phyloP scores from a whole-genome alignment of 495 filamentous ascomycete genomes.

The Parachaetomium inaequale region DNA sequence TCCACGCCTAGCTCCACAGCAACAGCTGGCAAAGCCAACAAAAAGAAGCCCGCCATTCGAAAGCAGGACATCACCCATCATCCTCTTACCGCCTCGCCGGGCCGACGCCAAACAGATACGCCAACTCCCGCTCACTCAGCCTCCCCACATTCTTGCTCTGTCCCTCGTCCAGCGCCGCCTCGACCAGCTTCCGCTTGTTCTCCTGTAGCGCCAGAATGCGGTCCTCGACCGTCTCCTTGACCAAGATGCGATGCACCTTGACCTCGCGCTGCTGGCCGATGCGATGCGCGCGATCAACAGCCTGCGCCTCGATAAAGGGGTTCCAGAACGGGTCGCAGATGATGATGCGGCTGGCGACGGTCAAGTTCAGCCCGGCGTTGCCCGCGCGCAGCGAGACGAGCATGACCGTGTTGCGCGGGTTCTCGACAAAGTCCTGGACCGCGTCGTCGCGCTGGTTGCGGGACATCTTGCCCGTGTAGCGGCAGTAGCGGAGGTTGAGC shows the following conservation, averaged over 20 bases:
- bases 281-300: slow-evolving; percentile 88
- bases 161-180: slow-evolving; percentile 78
- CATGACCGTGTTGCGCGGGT: slow-evolving; percentile 66
- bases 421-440: slow-evolving; percentile 68
- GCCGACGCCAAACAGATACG: slow-evolving; percentile 56
- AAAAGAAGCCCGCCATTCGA: not conserved
- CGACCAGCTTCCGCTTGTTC: slow-evolving; percentile 73
- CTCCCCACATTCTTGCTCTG: slow-evolving; percentile 60
- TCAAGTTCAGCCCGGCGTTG: slow-evolving; percentile 87
- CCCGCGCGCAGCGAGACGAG: slow-evolving; percentile 87
- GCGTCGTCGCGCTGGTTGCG: slow-evolving; percentile 63
- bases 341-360: slow-evolving; percentile 82
- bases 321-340: slow-evolving; percentile 98
- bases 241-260: slow-evolving; percentile 73
- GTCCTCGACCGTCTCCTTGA: slow-evolving; percentile 81
- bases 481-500: slow-evolving; percentile 55
- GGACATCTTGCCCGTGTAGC: slow-evolving; percentile 87
- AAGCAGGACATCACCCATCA: not conserved
- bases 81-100: not conserved
- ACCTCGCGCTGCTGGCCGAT: slow-evolving; percentile 78
- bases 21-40: not conserved
- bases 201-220: slow-evolving; percentile 84
- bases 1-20: not conserved
- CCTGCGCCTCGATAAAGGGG: slow-evolving; percentile 90
- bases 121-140: slow-evolving; percentile 61